Evolutionary conservation across 2,329 filamentous ascomycete species (phyloP), one percentile per base, ranked within the genome.

Genomic region (Colletotrichum musicola): DNA sequence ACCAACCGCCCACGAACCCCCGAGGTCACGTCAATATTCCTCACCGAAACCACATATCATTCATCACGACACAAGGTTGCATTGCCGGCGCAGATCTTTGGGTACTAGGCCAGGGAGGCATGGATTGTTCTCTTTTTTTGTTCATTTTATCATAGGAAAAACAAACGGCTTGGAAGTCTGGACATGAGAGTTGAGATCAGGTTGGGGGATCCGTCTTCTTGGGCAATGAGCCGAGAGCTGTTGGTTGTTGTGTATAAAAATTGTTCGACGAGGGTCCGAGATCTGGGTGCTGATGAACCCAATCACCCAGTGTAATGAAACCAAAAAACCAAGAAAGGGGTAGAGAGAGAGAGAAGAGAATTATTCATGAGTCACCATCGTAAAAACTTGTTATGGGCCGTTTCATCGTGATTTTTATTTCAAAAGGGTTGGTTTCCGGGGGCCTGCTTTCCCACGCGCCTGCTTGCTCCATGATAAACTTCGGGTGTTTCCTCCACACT

Each of bases 361-460:
- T 27, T 20, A 68, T 38, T 54, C n/a, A 20, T 22, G 10, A 13
- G 6, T 49, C 44, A 46, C 16, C 44, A 4, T 20, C 7, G 22
- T 25, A 49, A 12, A 4, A 25, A 20, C 18, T 49, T 9, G 7
- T 12, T 49, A 7, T 49, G 10, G n/a, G 61, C 51, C 55, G 51
- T 56, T 61, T 61, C 56, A 69, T 44, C 50, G 50, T 69, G 56
- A 69, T 61, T 47, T 61, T 47, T 61, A 66, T 69, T 59, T 58
- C 38, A 58, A 50, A 63, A 10, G 55, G n/a, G 47, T n/a, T 58
- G n/a, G 38, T 30, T 57, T 35, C 40, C 44, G 55, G 56, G 62
- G 56, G 62, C 66, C 38, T 69, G 66, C 56, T 66, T 51, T 61
- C 55, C 56, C 50, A 55, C 35, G 35, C 62, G 49, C 62, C 50